Evolutionary conservation across 495 filamentous ascomycete genomes (phyloP), one percentile per base, ranked within the genome.

Genomic region (Staphylotrichum longicolle): DNA sequence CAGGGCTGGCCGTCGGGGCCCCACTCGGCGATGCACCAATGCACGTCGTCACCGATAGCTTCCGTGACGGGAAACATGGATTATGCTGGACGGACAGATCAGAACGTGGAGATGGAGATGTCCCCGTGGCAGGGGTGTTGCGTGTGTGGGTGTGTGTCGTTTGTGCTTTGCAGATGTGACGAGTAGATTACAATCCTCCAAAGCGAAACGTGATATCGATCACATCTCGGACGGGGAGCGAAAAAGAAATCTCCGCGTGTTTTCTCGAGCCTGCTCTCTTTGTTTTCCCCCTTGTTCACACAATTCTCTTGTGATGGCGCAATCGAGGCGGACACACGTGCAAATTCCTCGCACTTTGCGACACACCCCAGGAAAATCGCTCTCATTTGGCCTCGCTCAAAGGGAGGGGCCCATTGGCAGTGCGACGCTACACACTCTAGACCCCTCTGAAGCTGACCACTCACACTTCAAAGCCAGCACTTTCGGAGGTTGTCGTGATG

Each of bases 21-120:
- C 59, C 52, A 55, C 52, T 20, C 11, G 11, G 10, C 27, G 62
- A 63, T 63, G 41, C 52, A 45, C 30, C 57, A 59, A 59, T 63
- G 62, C 56, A 60, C 44, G 42, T 55, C 57, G 62, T 63, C 62
- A 55, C 62, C 62, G 62, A 63, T 63, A 63, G 62, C 62, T 63
- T 54, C 62, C 62, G 62, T 64, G 45, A 60, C 62, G 57, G 62
- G 61, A 37, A 63, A 27, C 56, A 63, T 59, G 56, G 56, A 45
- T 56, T 37, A 40, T 51, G 49, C 41, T 57, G 53, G 20, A 27
- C 20, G 20, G 20, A 46, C 45, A 52, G 60, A 62, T 62, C 45
- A n/a, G 2, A 44, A 49, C 35, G 46, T 37, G 51, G 52, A 46
- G 39, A 53, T 60, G 58, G 57, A 50, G 52, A 56, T 49, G 51